Evolutionary conservation across 1,139 yeast genomes (phyloP).

Genomic region (Geotrichum candidum): DNA sequence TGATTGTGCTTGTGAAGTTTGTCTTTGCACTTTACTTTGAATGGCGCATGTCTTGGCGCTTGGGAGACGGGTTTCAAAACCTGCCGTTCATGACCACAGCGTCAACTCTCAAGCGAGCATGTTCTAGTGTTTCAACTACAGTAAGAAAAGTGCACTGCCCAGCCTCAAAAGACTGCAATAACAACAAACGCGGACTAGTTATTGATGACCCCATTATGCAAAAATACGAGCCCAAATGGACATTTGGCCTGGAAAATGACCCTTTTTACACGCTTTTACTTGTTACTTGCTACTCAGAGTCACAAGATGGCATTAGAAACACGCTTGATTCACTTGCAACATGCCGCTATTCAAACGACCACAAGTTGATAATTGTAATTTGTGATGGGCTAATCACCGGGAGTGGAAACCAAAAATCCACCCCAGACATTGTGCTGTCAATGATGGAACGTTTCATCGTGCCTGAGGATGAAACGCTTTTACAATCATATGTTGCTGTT

Average conservation of each 20-base stretch:
- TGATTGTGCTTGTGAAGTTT: conserved; percentile 65
- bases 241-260: neutral
- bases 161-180: neutral
- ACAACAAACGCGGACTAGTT: neutral
- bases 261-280: conserved; percentile 45
- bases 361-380: conserved; percentile 30
- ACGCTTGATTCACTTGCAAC: conserved; percentile 32
- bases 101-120: conserved; percentile 6
- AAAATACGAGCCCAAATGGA: neutral
- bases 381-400: conserved; percentile 35
- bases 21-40: conserved; percentile 77
- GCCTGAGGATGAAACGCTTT: conserved; percentile 26
- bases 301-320: conserved; percentile 28
- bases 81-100: conserved; percentile 14
- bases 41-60: conserved; percentile 46
- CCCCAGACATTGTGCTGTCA: conserved; percentile 33
- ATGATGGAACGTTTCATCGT: conserved; percentile 56
- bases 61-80: conserved; percentile 19
- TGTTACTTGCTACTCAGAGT: conserved; percentile 34
- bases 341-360: conserved; percentile 29
- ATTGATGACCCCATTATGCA: neutral
- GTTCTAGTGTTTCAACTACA: conserved; percentile 5
- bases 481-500: conserved; percentile 30
- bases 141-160: neutral
- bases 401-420: conserved; percentile 27